These are phyloP conservation scores for Myxozyma neotropica DNA, from an alignment of 805 yeast genomes.

Conservation along the genomic window DNA sequence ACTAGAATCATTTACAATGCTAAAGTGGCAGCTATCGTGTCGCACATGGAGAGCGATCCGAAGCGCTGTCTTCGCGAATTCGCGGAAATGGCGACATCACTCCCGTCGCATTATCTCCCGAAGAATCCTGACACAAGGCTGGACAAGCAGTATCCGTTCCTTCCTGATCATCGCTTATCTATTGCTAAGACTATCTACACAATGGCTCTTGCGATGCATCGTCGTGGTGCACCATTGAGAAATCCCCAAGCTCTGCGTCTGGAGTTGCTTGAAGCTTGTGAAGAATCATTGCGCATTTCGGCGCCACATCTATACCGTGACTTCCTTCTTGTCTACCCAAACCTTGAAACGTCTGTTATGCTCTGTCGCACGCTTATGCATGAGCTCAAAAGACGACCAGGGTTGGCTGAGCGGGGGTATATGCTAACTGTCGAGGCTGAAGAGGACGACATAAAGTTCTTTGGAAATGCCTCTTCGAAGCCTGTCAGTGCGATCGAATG, in stretches of 20 bases:
- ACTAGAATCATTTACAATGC: constrained; percentile 8
- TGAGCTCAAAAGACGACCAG: constrained; percentile 11
- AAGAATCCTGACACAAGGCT: constrained; percentile 18
- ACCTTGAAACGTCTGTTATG: constrained; percentile 19
- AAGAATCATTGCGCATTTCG: background rate
- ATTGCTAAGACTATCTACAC: constrained; percentile 14
- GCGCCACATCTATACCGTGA: constrained; percentile 18
- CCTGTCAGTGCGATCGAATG: constrained; percentile 11
- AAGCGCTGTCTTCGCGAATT: constrained; percentile 7
- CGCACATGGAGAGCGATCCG: constrained; percentile 14
- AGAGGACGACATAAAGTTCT: constrained; percentile 9
- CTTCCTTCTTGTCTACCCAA: constrained; percentile 17
- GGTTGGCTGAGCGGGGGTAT: constrained; percentile 18
- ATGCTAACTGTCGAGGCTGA: constrained; percentile 3
- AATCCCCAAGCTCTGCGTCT: constrained; percentile 23
- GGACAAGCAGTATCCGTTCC: constrained; percentile 11
- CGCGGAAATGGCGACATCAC: constrained; percentile 8
- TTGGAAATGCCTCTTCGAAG: background rate
- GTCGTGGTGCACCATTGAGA: constrained; percentile 16
- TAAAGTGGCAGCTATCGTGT: constrained; percentile 11
- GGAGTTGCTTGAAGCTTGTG: constrained; percentile 12
- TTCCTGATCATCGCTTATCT: constrained; percentile 7
- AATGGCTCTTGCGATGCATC: constrained; percentile 6
- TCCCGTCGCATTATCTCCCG: constrained; percentile 22
- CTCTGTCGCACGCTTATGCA: constrained; percentile 21